Evolutionary conservation across 257 asterid species (phyloP).

Genomic region (Salvia splendens): DNA sequence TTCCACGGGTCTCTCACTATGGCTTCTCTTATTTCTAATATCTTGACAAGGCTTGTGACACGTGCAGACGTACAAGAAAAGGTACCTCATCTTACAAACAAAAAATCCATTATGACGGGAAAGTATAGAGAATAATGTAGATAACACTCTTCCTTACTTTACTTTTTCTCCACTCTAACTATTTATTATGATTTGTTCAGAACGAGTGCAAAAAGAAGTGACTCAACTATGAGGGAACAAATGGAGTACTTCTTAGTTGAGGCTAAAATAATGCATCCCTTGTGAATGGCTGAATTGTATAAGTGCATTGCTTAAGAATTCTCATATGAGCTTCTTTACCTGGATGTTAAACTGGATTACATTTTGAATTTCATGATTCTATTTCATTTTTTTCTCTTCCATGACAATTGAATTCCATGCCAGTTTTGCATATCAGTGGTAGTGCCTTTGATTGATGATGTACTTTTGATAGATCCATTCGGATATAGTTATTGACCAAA

Average conservation of each 20-base stretch:
- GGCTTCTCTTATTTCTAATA: constrained; percentile 43
- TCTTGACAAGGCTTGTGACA: constrained; percentile 46
- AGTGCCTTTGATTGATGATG: constrained; percentile 22
- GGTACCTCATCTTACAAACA: constrained; percentile 28
- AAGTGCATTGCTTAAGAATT: neutral
- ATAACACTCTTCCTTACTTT: too few relatives aligned
- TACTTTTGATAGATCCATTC: constrained; percentile 41
- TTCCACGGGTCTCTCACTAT: constrained; percentile 55
- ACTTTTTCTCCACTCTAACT: too few relatives aligned
- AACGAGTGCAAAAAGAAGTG: too few relatives aligned
- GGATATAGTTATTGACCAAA: constrained; percentile 37
- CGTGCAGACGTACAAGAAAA: constrained; percentile 44
- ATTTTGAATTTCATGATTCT: neutral
- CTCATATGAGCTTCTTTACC: constrained; percentile 16
- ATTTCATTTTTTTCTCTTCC: neutral
- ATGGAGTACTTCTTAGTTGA: too few relatives aligned
- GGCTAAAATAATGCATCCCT: neutral
- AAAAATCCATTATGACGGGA: neutral
- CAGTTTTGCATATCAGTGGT: neutral
- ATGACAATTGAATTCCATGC: neutral
- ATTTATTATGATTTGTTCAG: too few relatives aligned
- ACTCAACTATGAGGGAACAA: too few relatives aligned
- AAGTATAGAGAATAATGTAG: too few relatives aligned
- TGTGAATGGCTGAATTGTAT: too few relatives aligned
- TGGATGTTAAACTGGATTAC: neutral